Conservation (phyloP, 768 basidiomycete species). For the Russula sp. region DNA sequence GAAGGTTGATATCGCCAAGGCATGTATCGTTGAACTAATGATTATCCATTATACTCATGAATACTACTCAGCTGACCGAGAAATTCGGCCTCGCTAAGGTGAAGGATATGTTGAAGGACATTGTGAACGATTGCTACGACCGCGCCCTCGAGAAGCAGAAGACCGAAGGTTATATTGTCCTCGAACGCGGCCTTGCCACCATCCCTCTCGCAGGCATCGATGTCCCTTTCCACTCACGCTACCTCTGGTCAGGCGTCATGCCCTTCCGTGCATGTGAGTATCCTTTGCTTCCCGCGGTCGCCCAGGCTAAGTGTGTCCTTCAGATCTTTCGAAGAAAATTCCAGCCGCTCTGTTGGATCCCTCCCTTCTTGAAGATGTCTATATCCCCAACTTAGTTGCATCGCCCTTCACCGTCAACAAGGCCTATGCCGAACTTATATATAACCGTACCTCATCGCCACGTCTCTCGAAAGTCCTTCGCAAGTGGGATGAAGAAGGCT, state of each 20-base stretch:
- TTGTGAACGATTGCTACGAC: conserved; percentile 75
- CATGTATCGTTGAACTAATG: conserved; percentile 27
- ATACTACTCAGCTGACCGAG: conserved; percentile 62
- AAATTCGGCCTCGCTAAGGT: conserved; percentile 87
- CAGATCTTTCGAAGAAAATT: conserved; percentile 97
- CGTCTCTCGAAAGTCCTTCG: conserved; percentile 91
- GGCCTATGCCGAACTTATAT: conserved; percentile 91
- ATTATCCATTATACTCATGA: neutral
- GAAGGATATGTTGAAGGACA: conserved; percentile 91
- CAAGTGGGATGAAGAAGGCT: conserved; percentile 88
- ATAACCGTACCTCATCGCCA: conserved; percentile 94
- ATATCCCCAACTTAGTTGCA: conserved; percentile 95
- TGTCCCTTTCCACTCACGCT: conserved; percentile 99
- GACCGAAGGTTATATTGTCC: conserved; percentile 81
- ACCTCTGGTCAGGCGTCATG: conserved; percentile 97
- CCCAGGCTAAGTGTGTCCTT: neutral
- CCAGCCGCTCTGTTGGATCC: conserved; percentile 87
- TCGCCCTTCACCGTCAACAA: conserved; percentile 77
- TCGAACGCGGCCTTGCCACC: conserved; percentile 95
- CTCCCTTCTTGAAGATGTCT: conserved; percentile 89
- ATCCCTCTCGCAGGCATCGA: conserved; percentile 96
- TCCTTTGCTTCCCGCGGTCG: neutral
- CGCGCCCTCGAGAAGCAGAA: conserved; percentile 74
- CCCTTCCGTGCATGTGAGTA: conserved; percentile 91
- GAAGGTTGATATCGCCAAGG: conserved; percentile 90